These are phyloP conservation scores for Pestalotiopsis sp. DNA, from an alignment of 2,329 filamentous ascomycete genomes.

Conservation along the genomic window DNA sequence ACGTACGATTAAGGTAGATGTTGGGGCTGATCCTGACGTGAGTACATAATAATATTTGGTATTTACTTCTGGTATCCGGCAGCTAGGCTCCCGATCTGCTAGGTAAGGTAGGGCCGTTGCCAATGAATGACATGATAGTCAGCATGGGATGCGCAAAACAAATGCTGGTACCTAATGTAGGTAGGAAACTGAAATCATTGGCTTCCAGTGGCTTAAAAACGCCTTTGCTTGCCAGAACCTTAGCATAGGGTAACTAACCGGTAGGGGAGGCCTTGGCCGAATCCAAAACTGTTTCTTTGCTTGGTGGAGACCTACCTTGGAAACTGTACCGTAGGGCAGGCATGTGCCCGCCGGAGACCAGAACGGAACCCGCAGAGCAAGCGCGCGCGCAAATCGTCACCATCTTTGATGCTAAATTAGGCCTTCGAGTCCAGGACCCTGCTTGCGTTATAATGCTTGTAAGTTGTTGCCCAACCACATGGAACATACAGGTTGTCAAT, in stretches of 20 bases:
- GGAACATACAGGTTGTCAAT: neutral
- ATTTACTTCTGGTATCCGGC: too few species aligned
- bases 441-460: neutral
- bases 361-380: neutral
- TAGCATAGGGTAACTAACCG: neutral
- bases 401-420: neutral
- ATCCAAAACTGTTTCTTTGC: neutral
- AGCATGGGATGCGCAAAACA: too few species aligned
- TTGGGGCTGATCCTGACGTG: neutral
- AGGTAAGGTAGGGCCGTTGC: too few species aligned
- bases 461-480: neutral
- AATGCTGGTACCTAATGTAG: too few species aligned
- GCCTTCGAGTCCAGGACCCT: neutral
- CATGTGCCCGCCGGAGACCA: too few species aligned
- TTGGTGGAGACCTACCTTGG: neutral
- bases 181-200: too few species aligned
- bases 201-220: too few species aligned
- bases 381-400: neutral
- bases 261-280: neutral
- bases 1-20: neutral
- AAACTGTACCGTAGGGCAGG: neutral
- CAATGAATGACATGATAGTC: too few species aligned
- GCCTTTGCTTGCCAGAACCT: neutral
- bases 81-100: too few species aligned
- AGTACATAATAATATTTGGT: neutral